These are phyloP conservation scores for Odontarrhena argentea DNA, from an alignment of 345 rosid genomes.

Conservation along the genomic window DNA sequence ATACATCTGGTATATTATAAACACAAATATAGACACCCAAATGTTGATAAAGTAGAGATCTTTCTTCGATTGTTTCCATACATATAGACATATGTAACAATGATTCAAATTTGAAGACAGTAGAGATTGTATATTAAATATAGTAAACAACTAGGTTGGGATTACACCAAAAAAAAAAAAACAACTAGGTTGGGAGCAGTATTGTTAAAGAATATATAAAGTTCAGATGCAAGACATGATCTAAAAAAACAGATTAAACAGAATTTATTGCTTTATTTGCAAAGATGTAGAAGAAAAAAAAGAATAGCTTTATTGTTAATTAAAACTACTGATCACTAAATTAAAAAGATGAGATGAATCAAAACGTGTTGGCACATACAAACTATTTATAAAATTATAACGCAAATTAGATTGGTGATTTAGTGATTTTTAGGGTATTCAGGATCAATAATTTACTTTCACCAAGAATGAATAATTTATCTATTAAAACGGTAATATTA, in stretches of 20 bases:
- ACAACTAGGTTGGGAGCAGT: neutral
- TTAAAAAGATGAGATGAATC: neutral
- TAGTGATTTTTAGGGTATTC: too few relatives aligned
- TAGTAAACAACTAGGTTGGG: constrained; percentile 5
- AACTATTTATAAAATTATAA: neutral
- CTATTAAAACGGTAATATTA: too few relatives aligned
- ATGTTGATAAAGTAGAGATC: constrained; percentile 15
- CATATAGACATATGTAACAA: neutral
- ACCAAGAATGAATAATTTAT: too few relatives aligned
- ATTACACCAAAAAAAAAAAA: too few relatives aligned
- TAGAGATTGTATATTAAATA: neutral
- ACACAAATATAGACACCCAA: neutral
- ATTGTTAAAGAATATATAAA: neutral
- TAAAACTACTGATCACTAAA: neutral
- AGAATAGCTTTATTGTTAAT: too few relatives aligned
- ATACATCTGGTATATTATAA: neutral
- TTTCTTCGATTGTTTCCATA: constrained; percentile 10
- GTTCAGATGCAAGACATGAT: neutral
- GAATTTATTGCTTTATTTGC: neutral
- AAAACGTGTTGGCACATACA: constrained; percentile 5
- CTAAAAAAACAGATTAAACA: too few relatives aligned
- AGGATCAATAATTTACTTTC: too few relatives aligned
- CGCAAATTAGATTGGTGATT: too few relatives aligned
- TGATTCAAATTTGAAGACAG: neutral
- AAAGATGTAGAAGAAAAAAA: neutral